phyloP scores from a whole-genome alignment of 2,329 filamentous ascomycete genomes.

The Harringtonia lauricola region DNA sequence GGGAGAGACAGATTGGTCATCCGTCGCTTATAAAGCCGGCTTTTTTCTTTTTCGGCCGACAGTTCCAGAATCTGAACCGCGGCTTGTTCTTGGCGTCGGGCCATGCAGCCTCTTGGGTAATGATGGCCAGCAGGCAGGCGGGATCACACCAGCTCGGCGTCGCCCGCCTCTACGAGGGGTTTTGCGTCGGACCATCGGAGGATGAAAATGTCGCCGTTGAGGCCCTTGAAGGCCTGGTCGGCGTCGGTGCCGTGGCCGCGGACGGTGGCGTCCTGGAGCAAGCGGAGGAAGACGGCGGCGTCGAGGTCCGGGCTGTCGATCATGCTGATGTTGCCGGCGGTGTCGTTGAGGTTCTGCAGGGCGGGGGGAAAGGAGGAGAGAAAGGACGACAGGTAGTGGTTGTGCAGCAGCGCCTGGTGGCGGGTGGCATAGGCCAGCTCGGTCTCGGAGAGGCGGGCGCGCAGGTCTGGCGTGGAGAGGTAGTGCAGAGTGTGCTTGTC shows the following conservation, averaged over 20 bases:
- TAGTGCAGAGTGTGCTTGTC: constrained; percentile 69
- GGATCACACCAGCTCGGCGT: constrained; percentile 49
- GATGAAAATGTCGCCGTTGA: constrained; percentile 55
- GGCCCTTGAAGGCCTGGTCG: constrained; percentile 47
- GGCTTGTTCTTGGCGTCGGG: no score
- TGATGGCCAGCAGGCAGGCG: no score
- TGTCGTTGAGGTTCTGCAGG: constrained; percentile 81
- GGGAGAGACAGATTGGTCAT: no score
- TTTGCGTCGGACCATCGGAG: constrained; percentile 68
- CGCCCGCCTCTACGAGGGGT: constrained; percentile 38
- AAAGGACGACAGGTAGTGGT: constrained; percentile 80
- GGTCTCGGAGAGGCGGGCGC: constrained; percentile 56
- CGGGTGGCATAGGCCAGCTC: constrained; percentile 76
- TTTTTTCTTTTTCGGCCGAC: no score
- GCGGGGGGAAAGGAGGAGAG: constrained; percentile 67
- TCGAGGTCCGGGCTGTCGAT: constrained; percentile 77
- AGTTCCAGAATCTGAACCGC: no score
- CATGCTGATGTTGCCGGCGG: constrained; percentile 83
- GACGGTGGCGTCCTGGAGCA: constrained; percentile 50
- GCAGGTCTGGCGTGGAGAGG: constrained; percentile 43
- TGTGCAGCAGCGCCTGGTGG: constrained; percentile 74
- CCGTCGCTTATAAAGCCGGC: no score
- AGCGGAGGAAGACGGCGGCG: constrained; percentile 72
- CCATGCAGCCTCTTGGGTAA: no score
- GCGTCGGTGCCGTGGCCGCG: constrained; percentile 51